These are phyloP conservation scores for Orbilia blumenaviensis DNA, from an alignment of 2,329 filamentous ascomycete species.

Conservation along the genomic window DNA sequence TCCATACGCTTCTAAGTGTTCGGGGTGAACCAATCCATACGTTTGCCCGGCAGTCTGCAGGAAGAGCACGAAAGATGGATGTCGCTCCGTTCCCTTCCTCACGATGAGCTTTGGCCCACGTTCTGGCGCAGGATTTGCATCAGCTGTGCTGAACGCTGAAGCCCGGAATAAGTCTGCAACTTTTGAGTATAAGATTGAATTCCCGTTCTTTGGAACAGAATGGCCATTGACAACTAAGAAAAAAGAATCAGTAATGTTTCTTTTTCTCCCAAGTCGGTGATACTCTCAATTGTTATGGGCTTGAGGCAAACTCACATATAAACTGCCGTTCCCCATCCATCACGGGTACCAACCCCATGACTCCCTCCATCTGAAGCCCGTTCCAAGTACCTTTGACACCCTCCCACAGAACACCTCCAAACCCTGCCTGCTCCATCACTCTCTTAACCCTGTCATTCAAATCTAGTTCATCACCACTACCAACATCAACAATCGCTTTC, in stretches of 20 bases:
- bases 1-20: slow-evolving; percentile 56
- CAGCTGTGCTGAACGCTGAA: slow-evolving; percentile 77
- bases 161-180: slow-evolving; percentile 79
- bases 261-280: no score
- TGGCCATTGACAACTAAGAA: slow-evolving; percentile 54
- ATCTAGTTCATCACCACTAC: not conserved
- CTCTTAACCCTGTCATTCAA: not conserved
- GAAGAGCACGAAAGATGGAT: slow-evolving; percentile 88
- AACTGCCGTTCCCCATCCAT: slow-evolving; percentile 53
- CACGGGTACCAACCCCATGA: slow-evolving; percentile 11
- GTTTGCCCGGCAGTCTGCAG: slow-evolving; percentile 63
- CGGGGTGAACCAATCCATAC: not conserved
- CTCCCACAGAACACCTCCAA: slow-evolving; percentile 17
- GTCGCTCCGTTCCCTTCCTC: slow-evolving; percentile 77
- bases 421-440: slow-evolving; percentile 24
- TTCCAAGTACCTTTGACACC: slow-evolving; percentile 7
- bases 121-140: slow-evolving; percentile 62
- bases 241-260: no score
- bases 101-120: slow-evolving; percentile 61
- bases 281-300: no score
- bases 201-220: slow-evolving; percentile 39
- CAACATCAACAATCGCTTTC: slow-evolving; percentile 10
- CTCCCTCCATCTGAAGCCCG: slow-evolving; percentile 9
- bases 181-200: slow-evolving; percentile 73
- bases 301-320: slow-evolving; percentile 45